These are phyloP conservation scores for Aspergillus caelatus DNA, from an alignment of 2,329 filamentous ascomycete genomes.

Conservation along the genomic window DNA sequence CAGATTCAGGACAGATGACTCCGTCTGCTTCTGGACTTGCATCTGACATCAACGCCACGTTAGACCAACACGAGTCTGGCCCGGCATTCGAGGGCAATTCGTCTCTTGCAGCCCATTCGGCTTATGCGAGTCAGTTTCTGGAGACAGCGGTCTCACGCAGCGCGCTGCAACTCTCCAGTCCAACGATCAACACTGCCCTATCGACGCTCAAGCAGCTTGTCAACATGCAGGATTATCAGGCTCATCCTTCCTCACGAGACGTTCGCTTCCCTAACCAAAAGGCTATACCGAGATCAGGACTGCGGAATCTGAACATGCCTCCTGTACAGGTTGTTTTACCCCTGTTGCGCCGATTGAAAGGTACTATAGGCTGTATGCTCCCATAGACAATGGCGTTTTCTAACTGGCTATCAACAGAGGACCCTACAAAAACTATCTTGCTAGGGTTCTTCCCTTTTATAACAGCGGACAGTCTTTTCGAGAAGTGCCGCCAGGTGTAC, in stretches of 20 bases:
- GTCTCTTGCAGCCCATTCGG: conserved; percentile 52
- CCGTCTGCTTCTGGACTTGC: conserved; percentile 15
- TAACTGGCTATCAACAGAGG: conserved; percentile 21
- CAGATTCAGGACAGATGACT: conserved; percentile 16
- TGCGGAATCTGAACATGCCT: conserved; percentile 41
- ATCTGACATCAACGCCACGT: conserved; percentile 24
- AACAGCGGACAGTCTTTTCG: conserved; percentile 35
- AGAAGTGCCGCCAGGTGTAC: conserved; percentile 47
- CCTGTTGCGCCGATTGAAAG: conserved; percentile 37
- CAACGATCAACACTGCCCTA: conserved; percentile 43
- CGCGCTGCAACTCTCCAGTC: conserved; percentile 37
- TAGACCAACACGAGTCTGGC: conserved; percentile 32
- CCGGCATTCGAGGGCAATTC: conserved; percentile 53
- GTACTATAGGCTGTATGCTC: conserved; percentile 20
- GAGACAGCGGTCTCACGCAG: conserved; percentile 44
- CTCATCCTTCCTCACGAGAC: conserved; percentile 25
- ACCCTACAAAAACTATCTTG: conserved; percentile 21
- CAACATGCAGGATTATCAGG: conserved; percentile 37
- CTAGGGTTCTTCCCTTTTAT: conserved; percentile 39
- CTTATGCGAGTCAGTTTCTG: conserved; percentile 48
- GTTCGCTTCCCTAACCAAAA: conserved; percentile 32
- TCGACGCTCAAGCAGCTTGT: conserved; percentile 44
- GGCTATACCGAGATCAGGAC: conserved; percentile 26
- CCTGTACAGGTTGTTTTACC: conserved; percentile 37
- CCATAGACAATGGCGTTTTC: not conserved